Base-by-base conservation (phyloP, 176 grass and related monocot genomes). In the Ananas comosus region DNA sequence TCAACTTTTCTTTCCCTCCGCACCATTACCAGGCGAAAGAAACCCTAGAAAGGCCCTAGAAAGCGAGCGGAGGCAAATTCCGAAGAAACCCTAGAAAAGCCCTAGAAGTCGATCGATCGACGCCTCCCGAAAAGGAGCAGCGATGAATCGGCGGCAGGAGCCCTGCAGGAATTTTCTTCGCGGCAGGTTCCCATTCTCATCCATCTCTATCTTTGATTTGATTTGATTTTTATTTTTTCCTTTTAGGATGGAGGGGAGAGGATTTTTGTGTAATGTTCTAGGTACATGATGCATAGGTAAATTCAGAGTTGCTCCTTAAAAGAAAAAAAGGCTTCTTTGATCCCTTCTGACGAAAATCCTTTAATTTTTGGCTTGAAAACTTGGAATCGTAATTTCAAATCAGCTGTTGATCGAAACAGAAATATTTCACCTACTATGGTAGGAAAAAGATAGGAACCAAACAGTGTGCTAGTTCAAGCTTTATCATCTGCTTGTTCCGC, bases 111-210 rank as follows among this genome's bases (percentile, higher is more conserved):
- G 33, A 42, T 42, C 33, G 33, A 42, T 42, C 33, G 33, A 7
- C 33, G 33, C 7, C 33, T 6, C 33, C 33, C 33, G 33, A 7
- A 19, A 18, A 16, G 16, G 54, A 17, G 54, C n/a, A 12, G 47
- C 68, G 25, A 90, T 96, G 87, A 85, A 18, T 58, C 79, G 84
- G 70, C 77, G 84, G 72, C 87, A 85, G 72, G 86, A 96, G 75
- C 70, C 81, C 21, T 95, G 91, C 72, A 77, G 87, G 70, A 84
- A 96, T 72, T 96, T 90, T 75, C 87, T 87, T 65, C 81, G 83
- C 57, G 87, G 87, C 66, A 87, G 87, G 91, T 96, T 68, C 9
- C 10, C 4, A 28, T 3, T 25, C 0, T 13, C 12, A 29, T 64
- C 29, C 27, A 10, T 65, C 14, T 48, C 13, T 63, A 14, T 50